These are phyloP conservation scores for Cutaneotrichosporon daszewskae DNA, from an alignment of 1,284 basidiomycete genomes.

Conservation along the genomic window DNA sequence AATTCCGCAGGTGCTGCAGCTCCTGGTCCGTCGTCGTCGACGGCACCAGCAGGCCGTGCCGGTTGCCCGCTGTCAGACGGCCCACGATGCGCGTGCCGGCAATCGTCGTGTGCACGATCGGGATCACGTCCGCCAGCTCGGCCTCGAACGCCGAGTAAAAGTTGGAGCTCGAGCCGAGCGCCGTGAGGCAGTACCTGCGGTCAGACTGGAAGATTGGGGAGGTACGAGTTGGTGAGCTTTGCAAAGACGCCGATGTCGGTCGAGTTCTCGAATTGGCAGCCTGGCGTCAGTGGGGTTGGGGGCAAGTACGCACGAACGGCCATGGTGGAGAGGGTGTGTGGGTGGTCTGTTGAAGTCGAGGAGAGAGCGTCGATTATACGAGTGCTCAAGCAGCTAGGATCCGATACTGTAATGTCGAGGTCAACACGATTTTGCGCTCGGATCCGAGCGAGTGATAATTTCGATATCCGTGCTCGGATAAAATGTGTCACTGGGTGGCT, in stretches of 20 bases:
- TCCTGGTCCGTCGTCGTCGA: constrained; percentile 96
- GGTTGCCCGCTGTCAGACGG: constrained; percentile 87
- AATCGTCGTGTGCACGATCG: constrained; percentile 95
- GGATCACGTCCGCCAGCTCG: constrained; percentile 87
- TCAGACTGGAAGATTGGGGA: constrained; percentile 3
- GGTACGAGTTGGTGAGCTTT: constrained; percentile 79
- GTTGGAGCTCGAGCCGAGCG: constrained; percentile 91
- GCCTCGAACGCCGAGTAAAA: constrained; percentile 97
- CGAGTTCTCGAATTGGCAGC: constrained; percentile 93
- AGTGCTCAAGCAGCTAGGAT: no score
- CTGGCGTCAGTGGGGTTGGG: constrained; percentile 46
- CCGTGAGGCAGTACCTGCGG: constrained; percentile 76
- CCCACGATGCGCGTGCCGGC: constrained; percentile 93
- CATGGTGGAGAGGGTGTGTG: constrained; percentile 39
- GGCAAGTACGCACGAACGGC: constrained; percentile 50
- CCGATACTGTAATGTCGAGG: not conserved
- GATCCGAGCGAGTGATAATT: constrained; percentile 3
- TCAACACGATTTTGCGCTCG: no score
- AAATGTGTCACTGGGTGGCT: no score
- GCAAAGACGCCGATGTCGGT: constrained; percentile 92
- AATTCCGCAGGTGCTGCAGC: constrained; percentile 93
- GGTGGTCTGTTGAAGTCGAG: not conserved
- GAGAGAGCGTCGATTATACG: no score
- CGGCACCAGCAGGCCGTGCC: constrained; percentile 93
- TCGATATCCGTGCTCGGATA: no score